These are phyloP conservation scores for Rosa multiflora DNA, from an alignment of 306 rosid genomes.

Conservation along the genomic window DNA sequence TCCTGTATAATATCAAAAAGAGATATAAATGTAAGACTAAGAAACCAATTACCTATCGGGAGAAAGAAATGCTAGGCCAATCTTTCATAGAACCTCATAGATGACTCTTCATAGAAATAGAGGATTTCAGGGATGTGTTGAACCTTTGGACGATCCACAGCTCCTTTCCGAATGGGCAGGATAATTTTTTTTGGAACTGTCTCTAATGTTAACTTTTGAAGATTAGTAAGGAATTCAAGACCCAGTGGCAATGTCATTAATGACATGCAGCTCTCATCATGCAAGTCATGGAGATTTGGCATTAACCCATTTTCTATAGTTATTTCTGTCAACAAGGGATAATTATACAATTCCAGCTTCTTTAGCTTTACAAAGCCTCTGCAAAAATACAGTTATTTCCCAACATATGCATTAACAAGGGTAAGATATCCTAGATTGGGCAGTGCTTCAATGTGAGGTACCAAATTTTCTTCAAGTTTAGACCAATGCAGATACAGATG, in stretches of 20 bases:
- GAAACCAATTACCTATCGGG: not conserved
- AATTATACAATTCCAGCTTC: too few relatives aligned
- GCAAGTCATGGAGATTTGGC: not conserved
- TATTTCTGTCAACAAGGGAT: not conserved
- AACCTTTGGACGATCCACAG: not conserved
- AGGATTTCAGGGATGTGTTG: not conserved
- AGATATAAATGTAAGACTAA: not conserved
- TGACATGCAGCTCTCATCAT: not conserved
- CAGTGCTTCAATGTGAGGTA: slow-evolving; percentile 4
- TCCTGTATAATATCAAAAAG: not conserved
- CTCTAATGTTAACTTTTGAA: accelerated
- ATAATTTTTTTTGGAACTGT: not conserved
- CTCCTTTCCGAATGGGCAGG: not conserved
- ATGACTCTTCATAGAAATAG: not conserved
- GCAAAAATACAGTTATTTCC: not conserved
- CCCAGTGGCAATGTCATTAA: slow-evolving; percentile 13
- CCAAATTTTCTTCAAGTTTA: not conserved
- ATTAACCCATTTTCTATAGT: slow-evolving; percentile 2
- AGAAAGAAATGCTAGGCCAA: not conserved
- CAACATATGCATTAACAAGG: not conserved
- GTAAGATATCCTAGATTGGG: not conserved
- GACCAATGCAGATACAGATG: not conserved
- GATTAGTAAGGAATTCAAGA: slow-evolving; percentile 4
- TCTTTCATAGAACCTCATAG: not conserved
- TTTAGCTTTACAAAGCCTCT: not conserved